Conservation (phyloP, 495 filamentous ascomycete species). For the Aspergillus coremiiformis region DNA sequence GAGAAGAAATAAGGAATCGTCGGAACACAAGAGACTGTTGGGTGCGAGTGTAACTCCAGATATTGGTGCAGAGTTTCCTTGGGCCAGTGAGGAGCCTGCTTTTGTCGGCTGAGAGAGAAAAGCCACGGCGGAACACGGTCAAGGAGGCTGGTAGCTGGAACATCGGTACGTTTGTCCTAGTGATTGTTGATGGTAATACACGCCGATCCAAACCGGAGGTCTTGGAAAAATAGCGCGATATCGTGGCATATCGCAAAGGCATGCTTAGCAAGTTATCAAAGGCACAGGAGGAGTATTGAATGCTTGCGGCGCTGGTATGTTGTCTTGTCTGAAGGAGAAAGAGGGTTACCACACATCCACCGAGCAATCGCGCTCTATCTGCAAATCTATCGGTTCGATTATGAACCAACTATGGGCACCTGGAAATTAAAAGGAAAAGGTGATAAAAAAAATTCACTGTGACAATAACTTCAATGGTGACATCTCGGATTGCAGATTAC, state of each 20-base stretch:
- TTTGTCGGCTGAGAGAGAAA: background rate
- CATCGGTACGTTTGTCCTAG: background rate
- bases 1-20: constrained; percentile 25
- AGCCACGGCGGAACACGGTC: constrained; percentile 2
- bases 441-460: no score
- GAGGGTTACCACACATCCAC: background rate
- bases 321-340: background rate
- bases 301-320: background rate
- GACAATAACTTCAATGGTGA: background rate
- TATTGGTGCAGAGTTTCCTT: background rate
- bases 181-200: background rate
- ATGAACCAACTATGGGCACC: background rate
- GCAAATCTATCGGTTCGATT: background rate
- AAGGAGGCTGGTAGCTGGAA: background rate
- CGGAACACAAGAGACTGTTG: constrained; percentile 10
- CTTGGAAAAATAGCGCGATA: constrained; percentile 22
- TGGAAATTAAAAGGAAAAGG: background rate
- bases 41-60: background rate
- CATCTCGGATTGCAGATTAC: background rate
- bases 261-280: constrained; percentile 5
- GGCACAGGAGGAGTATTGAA: background rate
- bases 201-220: constrained; percentile 12
- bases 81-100: background rate
- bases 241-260: constrained; percentile 13
- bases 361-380: background rate